Evolutionary conservation across 1,284 basidiomycete genomes (phyloP), one percentile per base, ranked within the genome.

Genomic region (Sanghuangporus baumii): DNA sequence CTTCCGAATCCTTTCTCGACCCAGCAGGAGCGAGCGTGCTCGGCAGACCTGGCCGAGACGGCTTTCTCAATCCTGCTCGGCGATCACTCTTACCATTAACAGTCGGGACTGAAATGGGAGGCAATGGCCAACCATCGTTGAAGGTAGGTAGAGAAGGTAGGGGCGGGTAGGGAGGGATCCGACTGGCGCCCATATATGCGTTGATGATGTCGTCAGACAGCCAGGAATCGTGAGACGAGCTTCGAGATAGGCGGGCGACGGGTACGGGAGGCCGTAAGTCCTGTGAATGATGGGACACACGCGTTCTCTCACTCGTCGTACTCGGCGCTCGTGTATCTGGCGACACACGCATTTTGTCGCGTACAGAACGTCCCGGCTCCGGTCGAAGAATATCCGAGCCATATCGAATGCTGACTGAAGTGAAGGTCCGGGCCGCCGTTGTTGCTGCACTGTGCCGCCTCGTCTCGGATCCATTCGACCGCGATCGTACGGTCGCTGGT

Each of bases 341-440:
- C 6, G 69, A 66, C 23, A 55, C 31, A 58, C 67, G 60, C 65
- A 67, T 59, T 58, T 62, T 63, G 36, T 71, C 57, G 38, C 61
- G 61, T 56, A 61, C 36, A 23, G 66, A 18, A 23, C 46, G 61
- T 38, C 66, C 66, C 11, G 68, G 62, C 6, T 69, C 58, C 26
- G 62, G 50, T 41, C 70, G 69, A 18, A 74, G 65, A 63, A 74
- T 74, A 57, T 74, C 73, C 11, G 73, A 74, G 5, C 72, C 73
- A n/a, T 73, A 67, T 40, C 46, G 50, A n/a, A 58, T 34, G 26
- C 57, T 58, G 46, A 72, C 36, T 14, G 63, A 60, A 14, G 18
- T 34, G n/a, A 43, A 20, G 14, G 62, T 63, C n/a, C 48, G 57
- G 18, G 54, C 51, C 31, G 31, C 37, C 2, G 57, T 48, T 14